phyloP scores from a whole-genome alignment of 495 filamentous ascomycete genomes.

The Glutinoglossum americanum region DNA sequence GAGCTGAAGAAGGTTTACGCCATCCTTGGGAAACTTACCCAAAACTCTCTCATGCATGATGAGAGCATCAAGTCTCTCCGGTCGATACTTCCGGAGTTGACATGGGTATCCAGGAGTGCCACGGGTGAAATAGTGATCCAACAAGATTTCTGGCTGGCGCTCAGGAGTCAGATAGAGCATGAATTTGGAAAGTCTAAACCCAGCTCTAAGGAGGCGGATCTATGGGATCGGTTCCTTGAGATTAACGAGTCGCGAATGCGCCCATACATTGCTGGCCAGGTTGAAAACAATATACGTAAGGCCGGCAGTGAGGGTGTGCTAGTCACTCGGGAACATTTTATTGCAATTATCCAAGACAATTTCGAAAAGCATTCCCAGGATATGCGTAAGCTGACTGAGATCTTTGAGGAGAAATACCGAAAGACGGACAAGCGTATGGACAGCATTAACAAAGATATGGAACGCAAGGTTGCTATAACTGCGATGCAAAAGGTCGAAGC shows the following conservation, averaged over 20 bases:
- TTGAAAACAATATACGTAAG: not conserved
- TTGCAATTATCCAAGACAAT: not conserved
- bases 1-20: not conserved
- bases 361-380: not conserved
- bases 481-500: not conserved
- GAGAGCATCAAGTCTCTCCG: not conserved
- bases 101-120: not conserved
- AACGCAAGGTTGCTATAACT: not conserved
- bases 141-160: slow-evolving; percentile 1
- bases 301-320: not conserved
- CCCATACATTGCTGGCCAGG: not conserved
- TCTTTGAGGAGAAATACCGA: not conserved
- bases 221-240: not conserved
- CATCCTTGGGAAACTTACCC: not conserved
- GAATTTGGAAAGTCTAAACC: not conserved
- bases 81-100: not conserved
- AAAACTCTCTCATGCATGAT: not conserved
- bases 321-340: not conserved
- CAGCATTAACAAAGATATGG: not conserved
- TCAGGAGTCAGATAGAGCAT: not conserved
- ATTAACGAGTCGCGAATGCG: not conserved
- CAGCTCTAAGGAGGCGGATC: not conserved
- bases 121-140: not conserved
- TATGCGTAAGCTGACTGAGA: not conserved
- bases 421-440: not conserved